Evolutionary conservation across 225 moss, liverwort and hornwort genomes (phyloP).

Genomic region (Rhytidiadelphus loreus): DNA sequence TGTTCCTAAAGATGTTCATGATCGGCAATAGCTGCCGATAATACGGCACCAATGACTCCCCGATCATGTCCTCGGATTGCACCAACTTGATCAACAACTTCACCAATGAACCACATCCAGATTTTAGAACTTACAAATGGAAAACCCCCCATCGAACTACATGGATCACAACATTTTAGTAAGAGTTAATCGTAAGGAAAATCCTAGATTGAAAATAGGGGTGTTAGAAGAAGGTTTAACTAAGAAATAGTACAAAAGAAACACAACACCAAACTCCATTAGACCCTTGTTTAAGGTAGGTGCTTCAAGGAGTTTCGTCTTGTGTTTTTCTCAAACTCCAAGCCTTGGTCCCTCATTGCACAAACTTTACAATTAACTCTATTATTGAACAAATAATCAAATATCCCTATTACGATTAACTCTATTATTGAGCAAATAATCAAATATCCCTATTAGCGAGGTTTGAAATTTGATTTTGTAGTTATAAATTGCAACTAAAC

Average conservation of each 20-base stretch:
- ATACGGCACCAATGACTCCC: constrained; percentile 73
- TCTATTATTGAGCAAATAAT: fast-evolving
- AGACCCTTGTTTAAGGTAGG: too few species aligned
- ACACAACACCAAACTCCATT: too few species aligned
- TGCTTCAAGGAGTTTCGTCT: not conserved
- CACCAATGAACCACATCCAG: not conserved
- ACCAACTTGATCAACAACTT: constrained; percentile 76
- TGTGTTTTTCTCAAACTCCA: not conserved
- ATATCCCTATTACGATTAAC: too few species aligned
- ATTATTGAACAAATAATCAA: too few species aligned
- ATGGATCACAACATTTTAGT: too few species aligned
- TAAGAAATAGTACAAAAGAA: too few species aligned
- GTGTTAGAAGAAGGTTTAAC: too few species aligned
- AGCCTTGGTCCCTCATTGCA: too few species aligned
- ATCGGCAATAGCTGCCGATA: constrained; percentile 75
- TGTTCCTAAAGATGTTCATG: constrained; percentile 70
- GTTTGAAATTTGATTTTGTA: not conserved
- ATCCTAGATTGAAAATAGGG: too few species aligned
- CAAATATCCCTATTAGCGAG: too few species aligned
- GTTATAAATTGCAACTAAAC: not conserved
- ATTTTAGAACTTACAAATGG: too few species aligned
- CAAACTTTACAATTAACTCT: too few species aligned
- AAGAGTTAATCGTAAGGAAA: not conserved
- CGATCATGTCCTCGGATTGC: constrained; percentile 63
- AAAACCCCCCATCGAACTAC: not conserved